A percentile compares a stretch with the other conserved stretches of the same genome.
These are phyloP conservation scores for Puccinia hordei DNA, from an alignment of 1,284 basidiomycete genomes.

Conservation along the genomic window DNA sequence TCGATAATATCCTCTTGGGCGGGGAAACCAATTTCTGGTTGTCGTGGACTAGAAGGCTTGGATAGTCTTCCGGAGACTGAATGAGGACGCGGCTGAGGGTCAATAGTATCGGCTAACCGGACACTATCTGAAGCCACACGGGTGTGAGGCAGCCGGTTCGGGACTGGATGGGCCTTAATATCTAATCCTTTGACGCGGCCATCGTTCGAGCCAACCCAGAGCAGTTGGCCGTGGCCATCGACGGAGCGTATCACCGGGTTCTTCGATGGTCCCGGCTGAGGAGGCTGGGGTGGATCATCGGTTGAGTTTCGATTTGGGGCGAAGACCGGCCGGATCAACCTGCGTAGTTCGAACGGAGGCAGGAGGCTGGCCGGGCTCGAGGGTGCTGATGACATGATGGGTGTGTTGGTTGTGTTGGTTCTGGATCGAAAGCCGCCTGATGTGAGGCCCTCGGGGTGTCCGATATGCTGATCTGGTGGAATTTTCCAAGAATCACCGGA, in stretches of 20 bases:
- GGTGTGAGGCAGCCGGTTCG: neutral
- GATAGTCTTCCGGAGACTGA: conserved; percentile 20
- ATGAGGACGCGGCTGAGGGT: neutral
- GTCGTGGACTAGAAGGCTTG: conserved; percentile 14
- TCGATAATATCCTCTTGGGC: neutral
- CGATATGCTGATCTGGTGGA: too few species aligned
- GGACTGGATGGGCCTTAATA: conserved; percentile 12
- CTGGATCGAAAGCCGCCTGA: too few species aligned
- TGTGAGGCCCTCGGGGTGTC: too few species aligned
- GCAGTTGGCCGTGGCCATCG: conserved; percentile 39
- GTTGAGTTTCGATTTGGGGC: neutral
- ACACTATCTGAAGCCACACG: conserved; percentile 28
- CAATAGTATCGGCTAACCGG: neutral
- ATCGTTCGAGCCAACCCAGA: conserved; percentile 47
- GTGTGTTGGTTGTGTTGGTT: neutral
- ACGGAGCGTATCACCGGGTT: conserved; percentile 43
- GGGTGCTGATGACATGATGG: conserved; percentile 2
- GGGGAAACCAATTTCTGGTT: neutral
- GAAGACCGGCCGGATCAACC: conserved; percentile 39
- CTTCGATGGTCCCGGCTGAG: conserved; percentile 30
- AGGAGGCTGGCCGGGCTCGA: conserved; percentile 11
- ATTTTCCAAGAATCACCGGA: too few species aligned
- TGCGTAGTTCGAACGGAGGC: conserved; percentile 27
- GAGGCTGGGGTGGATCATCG: conserved; percentile 10
- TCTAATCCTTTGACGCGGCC: conserved; percentile 48